Conservation (phyloP, 169 alveolate genomes). For the Plasmodium malariae region DNA sequence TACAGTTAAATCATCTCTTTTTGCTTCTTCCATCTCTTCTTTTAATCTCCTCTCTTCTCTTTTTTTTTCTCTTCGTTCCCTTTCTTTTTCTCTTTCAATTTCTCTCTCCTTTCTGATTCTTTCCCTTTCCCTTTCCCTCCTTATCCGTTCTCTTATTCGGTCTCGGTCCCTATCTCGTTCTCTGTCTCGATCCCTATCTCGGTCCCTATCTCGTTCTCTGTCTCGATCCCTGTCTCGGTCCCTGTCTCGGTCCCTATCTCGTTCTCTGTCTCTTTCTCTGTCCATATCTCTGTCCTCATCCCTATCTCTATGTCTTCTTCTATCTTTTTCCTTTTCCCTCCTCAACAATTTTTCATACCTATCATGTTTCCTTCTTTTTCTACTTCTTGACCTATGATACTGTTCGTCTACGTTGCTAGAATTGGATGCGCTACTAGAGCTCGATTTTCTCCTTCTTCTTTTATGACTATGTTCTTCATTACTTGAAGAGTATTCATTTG, state of each 20-base stretch:
- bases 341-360: slow-evolving; percentile 6
- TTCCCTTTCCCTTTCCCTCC: slow-evolving; percentile 47
- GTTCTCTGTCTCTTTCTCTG: slow-evolving; percentile 3
- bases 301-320: neutral
- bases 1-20: slow-evolving; percentile 97
- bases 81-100: slow-evolving; percentile 65
- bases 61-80: slow-evolving; percentile 78
- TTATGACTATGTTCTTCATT: slow-evolving; percentile 1
- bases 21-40: slow-evolving; percentile 96
- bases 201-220: slow-evolving; percentile 17
- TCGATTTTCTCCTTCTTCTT: slow-evolving; percentile 25
- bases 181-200: slow-evolving; percentile 4
- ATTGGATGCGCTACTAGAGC: slow-evolving; percentile 22
- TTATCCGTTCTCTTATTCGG: slow-evolving; percentile 16
- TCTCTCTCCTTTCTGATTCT: slow-evolving; percentile 12
- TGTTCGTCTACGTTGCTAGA: slow-evolving; percentile 47
- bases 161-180: slow-evolving; percentile 32
- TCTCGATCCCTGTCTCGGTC: slow-evolving; percentile 24
- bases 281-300: slow-evolving; percentile 10
- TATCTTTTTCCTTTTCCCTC: slow-evolving; percentile 2
- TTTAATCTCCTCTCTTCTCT: slow-evolving; percentile 86
- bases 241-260: slow-evolving; percentile 17
- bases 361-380: slow-evolving; percentile 3
- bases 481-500: slow-evolving; percentile 25
- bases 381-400: slow-evolving; percentile 25